Evolutionary conservation across 441 rosid species (phyloP).

Genomic region (Macaranga tanarius): DNA sequence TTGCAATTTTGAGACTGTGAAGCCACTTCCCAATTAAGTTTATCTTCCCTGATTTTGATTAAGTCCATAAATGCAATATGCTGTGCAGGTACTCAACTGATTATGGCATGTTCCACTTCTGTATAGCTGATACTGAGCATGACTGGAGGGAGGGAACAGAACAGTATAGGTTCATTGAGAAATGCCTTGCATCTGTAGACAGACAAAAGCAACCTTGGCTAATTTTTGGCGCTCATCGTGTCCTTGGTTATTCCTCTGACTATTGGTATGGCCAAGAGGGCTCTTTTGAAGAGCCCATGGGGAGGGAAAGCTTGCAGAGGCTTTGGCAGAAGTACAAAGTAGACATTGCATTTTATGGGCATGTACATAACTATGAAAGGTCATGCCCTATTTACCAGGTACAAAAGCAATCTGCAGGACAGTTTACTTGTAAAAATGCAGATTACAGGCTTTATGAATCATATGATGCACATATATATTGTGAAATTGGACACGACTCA

Average conservation of each 20-base stretch:
- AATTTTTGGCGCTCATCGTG: conserved; percentile 83
- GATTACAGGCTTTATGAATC: background rate
- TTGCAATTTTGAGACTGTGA: background rate
- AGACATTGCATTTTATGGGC: conserved; percentile 89
- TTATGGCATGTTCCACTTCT: conserved; percentile 89
- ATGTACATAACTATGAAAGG: conserved; percentile 92
- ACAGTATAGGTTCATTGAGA: conserved; percentile 73
- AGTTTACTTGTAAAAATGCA: background rate
- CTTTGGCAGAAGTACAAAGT: conserved; percentile 97
- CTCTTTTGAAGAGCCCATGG: conserved; percentile 89
- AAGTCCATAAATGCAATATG: conserved; percentile 11
- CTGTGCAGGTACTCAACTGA: conserved; percentile 72
- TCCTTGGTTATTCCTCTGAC: conserved; percentile 78
- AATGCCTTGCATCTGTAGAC: conserved; percentile 78
- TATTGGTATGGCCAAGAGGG: conserved; percentile 64
- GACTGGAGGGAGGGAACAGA: conserved; percentile 96
- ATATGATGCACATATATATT: background rate
- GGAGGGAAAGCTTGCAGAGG: conserved; percentile 82
- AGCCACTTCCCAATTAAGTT: background rate
- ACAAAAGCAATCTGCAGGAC: background rate
- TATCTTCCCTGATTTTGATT: background rate
- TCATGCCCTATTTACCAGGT: conserved; percentile 91
- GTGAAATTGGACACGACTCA: background rate
- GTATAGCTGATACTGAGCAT: conserved; percentile 87
- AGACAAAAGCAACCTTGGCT: conserved; percentile 92